phyloP scores from a whole-genome alignment of 805 yeast genomes.

The Ogataea glucozyma region DNA sequence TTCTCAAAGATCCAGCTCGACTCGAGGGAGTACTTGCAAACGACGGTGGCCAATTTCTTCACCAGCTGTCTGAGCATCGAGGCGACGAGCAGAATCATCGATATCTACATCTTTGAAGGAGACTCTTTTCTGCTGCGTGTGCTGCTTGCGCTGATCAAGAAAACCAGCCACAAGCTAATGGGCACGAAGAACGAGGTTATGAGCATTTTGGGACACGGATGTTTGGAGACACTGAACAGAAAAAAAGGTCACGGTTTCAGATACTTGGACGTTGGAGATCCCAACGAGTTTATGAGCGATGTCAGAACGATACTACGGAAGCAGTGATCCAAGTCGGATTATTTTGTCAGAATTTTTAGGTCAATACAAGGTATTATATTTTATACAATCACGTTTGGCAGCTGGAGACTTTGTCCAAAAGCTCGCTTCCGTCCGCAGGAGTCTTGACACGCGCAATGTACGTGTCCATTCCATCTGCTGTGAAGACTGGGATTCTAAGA shows the following conservation, averaged over 20 bases:
- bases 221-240: constrained; percentile 31
- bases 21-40: constrained; percentile 45
- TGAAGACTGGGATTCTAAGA: constrained; percentile 67
- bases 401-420: constrained; percentile 37
- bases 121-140: constrained; percentile 55
- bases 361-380: background rate
- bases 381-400: constrained; percentile 18
- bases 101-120: constrained; percentile 62
- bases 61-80: constrained; percentile 48
- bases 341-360: background rate
- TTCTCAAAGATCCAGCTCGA: constrained; percentile 44
- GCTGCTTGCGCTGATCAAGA: constrained; percentile 51
- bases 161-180: constrained; percentile 51
- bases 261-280: constrained; percentile 51
- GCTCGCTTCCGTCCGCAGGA: constrained; percentile 60
- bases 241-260: constrained; percentile 26
- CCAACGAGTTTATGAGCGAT: constrained; percentile 46
- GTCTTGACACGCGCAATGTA: constrained; percentile 78
- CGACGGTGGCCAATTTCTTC: constrained; percentile 47
- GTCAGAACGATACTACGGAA: constrained; percentile 42
- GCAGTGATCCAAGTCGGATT: constrained; percentile 6
- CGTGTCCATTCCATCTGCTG: constrained; percentile 59
- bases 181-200: constrained; percentile 52
- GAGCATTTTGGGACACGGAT: constrained; percentile 39
- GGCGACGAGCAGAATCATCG: constrained; percentile 50